These are phyloP conservation scores for Spizellomyces punctatus DNA, from an alignment of 192 early-diverging fungal species.

Conservation along the genomic window DNA sequence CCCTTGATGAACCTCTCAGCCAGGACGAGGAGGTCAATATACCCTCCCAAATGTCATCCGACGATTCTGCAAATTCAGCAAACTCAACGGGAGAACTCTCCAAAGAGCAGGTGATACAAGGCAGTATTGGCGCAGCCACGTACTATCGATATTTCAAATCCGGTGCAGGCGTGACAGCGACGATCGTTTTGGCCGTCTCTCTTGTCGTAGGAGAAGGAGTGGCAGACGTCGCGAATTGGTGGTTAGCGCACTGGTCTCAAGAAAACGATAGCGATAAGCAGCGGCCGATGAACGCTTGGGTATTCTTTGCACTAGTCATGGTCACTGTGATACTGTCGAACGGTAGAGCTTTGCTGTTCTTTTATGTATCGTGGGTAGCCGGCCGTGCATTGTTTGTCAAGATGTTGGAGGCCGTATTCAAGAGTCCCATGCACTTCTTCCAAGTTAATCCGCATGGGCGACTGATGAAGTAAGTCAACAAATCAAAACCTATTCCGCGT, in stretches of 20 bases:
- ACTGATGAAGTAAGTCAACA: slow-evolving; percentile 47
- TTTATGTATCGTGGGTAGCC: slow-evolving; percentile 48
- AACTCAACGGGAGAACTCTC: slow-evolving; percentile 3
- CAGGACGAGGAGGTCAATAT: background rate
- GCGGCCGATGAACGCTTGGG: slow-evolving; percentile 33
- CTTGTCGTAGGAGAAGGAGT: slow-evolving; percentile 45
- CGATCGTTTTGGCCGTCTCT: slow-evolving; percentile 33
- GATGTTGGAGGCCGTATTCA: slow-evolving; percentile 49
- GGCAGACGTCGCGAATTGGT: slow-evolving; percentile 50
- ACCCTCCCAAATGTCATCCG: background rate
- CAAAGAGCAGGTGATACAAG: slow-evolving; percentile 25
- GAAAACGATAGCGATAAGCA: slow-evolving; percentile 38
- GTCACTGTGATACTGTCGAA: slow-evolving; percentile 52
- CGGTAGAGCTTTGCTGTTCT: slow-evolving; percentile 55
- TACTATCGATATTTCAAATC: slow-evolving; percentile 47
- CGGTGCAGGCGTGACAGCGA: slow-evolving; percentile 28
- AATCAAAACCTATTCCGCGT: slow-evolving; percentile 14
- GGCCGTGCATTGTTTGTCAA: slow-evolving; percentile 37
- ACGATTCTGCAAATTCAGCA: background rate
- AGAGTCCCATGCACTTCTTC: slow-evolving; percentile 62
- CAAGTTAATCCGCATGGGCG: slow-evolving; percentile 62
- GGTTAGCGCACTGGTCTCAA: slow-evolving; percentile 57
- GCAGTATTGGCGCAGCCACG: slow-evolving; percentile 32
- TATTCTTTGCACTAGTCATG: slow-evolving; percentile 48
- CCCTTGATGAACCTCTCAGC: background rate